These are phyloP conservation scores for Cystofilobasidium ferigula DNA, from an alignment of 768 basidiomycete genomes.

Conservation along the genomic window DNA sequence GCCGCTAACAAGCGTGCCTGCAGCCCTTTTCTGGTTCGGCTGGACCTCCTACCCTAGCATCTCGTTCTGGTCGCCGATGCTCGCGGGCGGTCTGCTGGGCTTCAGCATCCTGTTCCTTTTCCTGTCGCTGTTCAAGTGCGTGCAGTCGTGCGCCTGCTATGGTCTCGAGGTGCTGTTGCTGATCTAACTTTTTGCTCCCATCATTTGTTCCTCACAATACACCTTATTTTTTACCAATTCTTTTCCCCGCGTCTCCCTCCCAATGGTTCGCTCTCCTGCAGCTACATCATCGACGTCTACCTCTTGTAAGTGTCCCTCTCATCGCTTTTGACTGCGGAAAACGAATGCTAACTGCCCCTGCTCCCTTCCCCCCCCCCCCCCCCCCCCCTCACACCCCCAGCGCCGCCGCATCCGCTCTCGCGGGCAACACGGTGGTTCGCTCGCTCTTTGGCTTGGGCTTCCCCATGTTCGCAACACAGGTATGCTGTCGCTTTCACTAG, in stretches of 20 bases:
- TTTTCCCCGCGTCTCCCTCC: too few relatives aligned
- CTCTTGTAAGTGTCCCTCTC: neutral
- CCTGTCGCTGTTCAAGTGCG: constrained; percentile 28
- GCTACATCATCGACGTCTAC: constrained; percentile 39
- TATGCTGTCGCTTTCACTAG: too few relatives aligned
- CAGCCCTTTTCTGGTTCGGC: constrained; percentile 22
- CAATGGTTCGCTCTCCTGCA: too few relatives aligned
- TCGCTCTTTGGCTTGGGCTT: constrained; percentile 29
- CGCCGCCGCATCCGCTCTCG: constrained; percentile 41
- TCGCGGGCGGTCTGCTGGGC: constrained; percentile 36
- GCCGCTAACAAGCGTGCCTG: too few relatives aligned
- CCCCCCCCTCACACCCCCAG: constrained; percentile 37
- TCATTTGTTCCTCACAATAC: too few relatives aligned
- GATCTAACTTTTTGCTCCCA: too few relatives aligned
- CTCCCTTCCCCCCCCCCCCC: constrained; percentile 35
- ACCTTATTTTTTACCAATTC: too few relatives aligned
- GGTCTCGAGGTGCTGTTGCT: neutral
- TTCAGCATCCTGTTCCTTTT: constrained; percentile 35
- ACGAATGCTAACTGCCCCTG: neutral
- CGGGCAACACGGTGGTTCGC: constrained; percentile 37
- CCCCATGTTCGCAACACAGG: constrained; percentile 9
- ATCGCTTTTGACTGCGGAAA: neutral
- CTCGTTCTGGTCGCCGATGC: constrained; percentile 35
- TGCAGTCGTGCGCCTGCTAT: neutral
- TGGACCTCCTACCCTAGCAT: constrained; percentile 27